A percentile compares a stretch with the other conserved stretches of the same genome.
These are phyloP conservation scores for Pythium biforme DNA, from an alignment of 352 stramenopile species.

Conservation along the genomic window DNA sequence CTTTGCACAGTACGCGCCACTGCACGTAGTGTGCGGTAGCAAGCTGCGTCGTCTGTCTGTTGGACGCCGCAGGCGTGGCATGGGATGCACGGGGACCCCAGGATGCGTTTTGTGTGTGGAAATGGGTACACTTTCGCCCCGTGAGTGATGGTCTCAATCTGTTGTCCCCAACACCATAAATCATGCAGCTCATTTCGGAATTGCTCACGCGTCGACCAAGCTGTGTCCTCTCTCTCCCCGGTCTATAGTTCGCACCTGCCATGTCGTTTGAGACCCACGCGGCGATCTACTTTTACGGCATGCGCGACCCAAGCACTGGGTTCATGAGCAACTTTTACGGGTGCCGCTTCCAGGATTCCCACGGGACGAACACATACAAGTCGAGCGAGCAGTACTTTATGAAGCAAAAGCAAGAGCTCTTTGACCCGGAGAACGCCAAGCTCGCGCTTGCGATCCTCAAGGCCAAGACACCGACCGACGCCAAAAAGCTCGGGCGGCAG, in stretches of 20 bases:
- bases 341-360: conserved; percentile 43
- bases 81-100: no score
- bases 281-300: conserved; percentile 59
- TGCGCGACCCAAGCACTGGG: conserved; percentile 36
- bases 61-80: no score
- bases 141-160: conserved; percentile 3
- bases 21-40: no score
- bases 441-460: conserved; percentile 47
- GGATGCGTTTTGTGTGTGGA: not conserved
- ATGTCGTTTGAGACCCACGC: conserved; percentile 26
- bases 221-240: not conserved
- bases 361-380: conserved; percentile 35
- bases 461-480: conserved; percentile 42
- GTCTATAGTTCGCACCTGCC: no score
- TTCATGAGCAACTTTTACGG: conserved; percentile 66
- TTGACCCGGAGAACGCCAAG: conserved; percentile 42
- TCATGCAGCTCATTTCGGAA: not conserved
- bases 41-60: no score
- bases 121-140: conserved; percentile 8
- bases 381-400: conserved; percentile 78
- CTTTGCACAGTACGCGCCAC: no score
- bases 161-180: no score
- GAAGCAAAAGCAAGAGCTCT: conserved; percentile 70
- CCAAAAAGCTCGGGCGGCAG: conserved; percentile 52
- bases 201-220: no score